These are phyloP conservation scores for Fomitopsis betulina DNA, from an alignment of 1,284 basidiomycete species.

Conservation along the genomic window DNA sequence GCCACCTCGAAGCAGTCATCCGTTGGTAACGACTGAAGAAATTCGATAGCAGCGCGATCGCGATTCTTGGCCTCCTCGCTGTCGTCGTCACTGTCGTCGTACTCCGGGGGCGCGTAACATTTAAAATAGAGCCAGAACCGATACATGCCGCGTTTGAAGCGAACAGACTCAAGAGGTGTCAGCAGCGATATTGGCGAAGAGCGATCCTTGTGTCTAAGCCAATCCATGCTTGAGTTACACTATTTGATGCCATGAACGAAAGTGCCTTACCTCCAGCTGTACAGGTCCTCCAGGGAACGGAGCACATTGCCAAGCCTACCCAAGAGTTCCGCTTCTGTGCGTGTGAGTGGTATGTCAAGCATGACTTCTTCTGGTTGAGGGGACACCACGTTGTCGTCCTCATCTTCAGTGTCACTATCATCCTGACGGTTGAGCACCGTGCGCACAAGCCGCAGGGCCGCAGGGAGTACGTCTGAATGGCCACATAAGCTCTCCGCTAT, in stretches of 20 bases:
- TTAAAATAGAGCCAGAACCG: conserved; percentile 25
- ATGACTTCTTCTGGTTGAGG: conserved; percentile 6
- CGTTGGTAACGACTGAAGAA: conserved; percentile 1
- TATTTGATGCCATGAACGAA: neutral
- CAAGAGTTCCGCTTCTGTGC: conserved; percentile 10
- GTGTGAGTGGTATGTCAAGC: neutral
- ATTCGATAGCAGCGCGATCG: neutral
- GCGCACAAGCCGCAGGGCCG: conserved; percentile 27
- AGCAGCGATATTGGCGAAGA: conserved; percentile 20
- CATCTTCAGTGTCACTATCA: neutral
- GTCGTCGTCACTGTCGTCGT: conserved; percentile 12
- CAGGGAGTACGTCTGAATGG: conserved; percentile 18
- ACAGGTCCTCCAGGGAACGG: conserved; percentile 27
- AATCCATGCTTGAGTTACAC: neutral
- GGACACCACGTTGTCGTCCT: neutral
- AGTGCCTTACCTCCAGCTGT: conserved; percentile 30
- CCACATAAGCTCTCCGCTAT: conserved; percentile 33
- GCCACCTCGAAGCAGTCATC: conserved; percentile 14
- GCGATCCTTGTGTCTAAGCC: conserved; percentile 29
- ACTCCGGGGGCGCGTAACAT: neutral
- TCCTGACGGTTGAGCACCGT: conserved; percentile 5
- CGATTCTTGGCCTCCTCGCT: neutral
- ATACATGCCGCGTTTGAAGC: conserved; percentile 31
- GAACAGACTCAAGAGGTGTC: conserved; percentile 21
- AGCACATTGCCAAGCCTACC: conserved; percentile 19